Evolutionary conservation across 129 eudicot species (phyloP), one percentile per base, ranked within the genome.

Genomic region (Arctium lappa): DNA sequence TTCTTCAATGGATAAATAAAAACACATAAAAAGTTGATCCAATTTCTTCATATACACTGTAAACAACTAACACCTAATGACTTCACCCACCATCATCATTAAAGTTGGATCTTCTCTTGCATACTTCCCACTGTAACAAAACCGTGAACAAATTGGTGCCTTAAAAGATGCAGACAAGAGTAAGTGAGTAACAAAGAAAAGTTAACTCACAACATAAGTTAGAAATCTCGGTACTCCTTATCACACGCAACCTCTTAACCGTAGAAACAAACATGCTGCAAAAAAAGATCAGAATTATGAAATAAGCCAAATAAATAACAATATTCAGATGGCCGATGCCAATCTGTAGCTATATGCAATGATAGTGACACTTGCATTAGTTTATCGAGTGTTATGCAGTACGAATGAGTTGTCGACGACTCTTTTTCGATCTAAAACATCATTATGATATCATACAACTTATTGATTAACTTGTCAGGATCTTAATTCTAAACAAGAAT

Each of bases 261-360:
- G 93, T 85, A 0, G 94, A 89, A 46, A 95, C 92, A 80, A 95
- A 95, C 99, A 95, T 95, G 89, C 98, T 95, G 91, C 86, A 80
- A 73, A 62, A 48, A 77, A 80, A 37, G 56, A 0, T 11, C 31
- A 18, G 12, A 8, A 84, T 29, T 40, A 72, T 44, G 44, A 68
- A 34, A 50, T 46, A 80, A 34, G 39, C 15, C 75, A 0, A 22
- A 22, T 22, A 22, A 22, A 22, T 22, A 22, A 22, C 27, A 22
- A 22, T 22, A 22, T 22, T 66, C 69, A 69, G 76, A 68, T 39
- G 46, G 85, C 74, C 34, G 60, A 73, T 22, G 27, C 27, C 18
- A 42, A 33, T 36, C 75, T 16, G 39, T 63, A 29, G 73, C 9
- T 15, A 69, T 13, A 46, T 27, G 38, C 68, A 72, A 39, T 39